Evolutionary conservation across 768 basidiomycete species (phyloP), one percentile per base, ranked within the genome.

Genomic region (Hygrocybe coccinea): DNA sequence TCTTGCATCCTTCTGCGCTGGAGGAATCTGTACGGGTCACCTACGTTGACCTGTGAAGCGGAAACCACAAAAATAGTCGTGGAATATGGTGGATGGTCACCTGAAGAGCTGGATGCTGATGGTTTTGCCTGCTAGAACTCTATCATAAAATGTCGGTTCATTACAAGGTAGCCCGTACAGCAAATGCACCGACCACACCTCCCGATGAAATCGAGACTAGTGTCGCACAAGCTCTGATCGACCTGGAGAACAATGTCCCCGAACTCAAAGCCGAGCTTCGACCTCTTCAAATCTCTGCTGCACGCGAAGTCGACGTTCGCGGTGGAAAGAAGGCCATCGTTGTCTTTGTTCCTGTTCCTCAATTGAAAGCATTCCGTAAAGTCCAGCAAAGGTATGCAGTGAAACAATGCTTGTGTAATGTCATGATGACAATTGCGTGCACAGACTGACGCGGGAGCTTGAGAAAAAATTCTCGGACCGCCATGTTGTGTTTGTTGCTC

Each of bases 381-480:
- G 81, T 98, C 65, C 97, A 99, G 77, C 86, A 86, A 70, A 88
- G 95, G 94, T 97, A 68, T 55, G 80, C 64, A 55, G 60, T 56
- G 36, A 19, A 33, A 12, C 52, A 12, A 12, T 14, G n/a, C 15
- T 5, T 46, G 4, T 46, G 22, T 21, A 35, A 45, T 54, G 52
- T 41, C 35, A 49, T 46, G 52, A 50, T 57, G 55, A 58, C 34
- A 10, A n/a, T 6, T 17, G 3, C 3, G 3, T 22, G 12, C 11
- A n/a, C 37, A 98, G 95, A 74, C 88, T 98, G 70, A 97, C 95
- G 59, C 88, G 95, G 53, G 95, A 98, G 72, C 84, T 99, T 68
- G 97, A 99, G 85, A 99, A 99, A 85, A 99, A 99, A 78, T 97
- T 99, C 79, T 92, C 97, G 45, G 97, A 98, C 79, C 86, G 94